These are phyloP conservation scores for Triangularia verruculosa DNA, from an alignment of 2,329 filamentous ascomycete species.

Conservation along the genomic window DNA sequence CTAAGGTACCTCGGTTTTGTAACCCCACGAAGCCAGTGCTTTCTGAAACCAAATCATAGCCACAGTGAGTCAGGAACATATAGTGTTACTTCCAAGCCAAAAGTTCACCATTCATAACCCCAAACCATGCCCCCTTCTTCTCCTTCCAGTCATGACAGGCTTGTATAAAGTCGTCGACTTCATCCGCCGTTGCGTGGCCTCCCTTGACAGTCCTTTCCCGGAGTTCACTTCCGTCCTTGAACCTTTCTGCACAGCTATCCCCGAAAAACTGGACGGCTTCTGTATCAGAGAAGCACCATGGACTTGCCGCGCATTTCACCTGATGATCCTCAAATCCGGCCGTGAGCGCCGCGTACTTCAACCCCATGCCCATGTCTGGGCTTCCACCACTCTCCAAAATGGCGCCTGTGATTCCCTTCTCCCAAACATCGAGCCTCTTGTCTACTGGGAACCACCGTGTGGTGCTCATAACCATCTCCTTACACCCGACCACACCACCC, in stretches of 20 bases:
- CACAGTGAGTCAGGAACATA: neutral
- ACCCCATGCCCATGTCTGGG: neutral
- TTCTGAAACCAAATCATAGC: too few relatives aligned
- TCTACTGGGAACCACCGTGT: neutral
- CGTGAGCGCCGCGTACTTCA: neutral
- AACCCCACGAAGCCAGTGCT: too few relatives aligned
- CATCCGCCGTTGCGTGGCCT: neutral
- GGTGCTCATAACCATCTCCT: neutral
- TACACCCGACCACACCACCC: neutral
- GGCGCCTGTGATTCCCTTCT: neutral
- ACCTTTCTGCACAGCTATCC: neutral
- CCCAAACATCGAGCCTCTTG: neutral
- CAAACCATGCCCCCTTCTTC: neutral
- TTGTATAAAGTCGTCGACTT: neutral
- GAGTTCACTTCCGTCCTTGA: neutral
- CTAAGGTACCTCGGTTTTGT: too few relatives aligned
- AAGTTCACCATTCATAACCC: neutral
- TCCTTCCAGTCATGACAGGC: neutral
- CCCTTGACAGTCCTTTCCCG: neutral
- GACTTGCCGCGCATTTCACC: neutral
- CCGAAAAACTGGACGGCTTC: neutral
- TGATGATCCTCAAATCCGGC: neutral
- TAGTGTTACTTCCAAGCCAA: neutral
- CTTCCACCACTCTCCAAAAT: neutral
- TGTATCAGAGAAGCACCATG: neutral